Evolutionary conservation across 495 filamentous ascomycete species (phyloP), one percentile per base, ranked within the genome.

Genomic region (Cenococcum geophilum): DNA sequence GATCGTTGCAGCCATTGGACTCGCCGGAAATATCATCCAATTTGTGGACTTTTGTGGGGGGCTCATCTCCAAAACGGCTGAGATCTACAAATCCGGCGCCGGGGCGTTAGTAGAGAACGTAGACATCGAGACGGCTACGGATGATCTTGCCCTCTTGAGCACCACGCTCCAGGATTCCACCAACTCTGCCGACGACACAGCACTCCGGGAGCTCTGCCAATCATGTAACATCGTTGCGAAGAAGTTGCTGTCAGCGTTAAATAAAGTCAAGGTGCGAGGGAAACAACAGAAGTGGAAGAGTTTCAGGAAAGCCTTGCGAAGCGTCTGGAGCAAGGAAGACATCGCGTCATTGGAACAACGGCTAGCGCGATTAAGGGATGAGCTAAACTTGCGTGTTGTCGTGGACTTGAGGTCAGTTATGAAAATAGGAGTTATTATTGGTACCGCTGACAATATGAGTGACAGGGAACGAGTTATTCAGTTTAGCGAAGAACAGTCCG

Each of bases 281-380:
- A 43, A 52, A 25, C 8, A 58, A 40, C 27, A 27, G 12, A 63
- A 40, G 52, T 60, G 61, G 61, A 52, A 59, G 47, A 60, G 56
- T 32, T 32, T 63, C 20, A 40, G 61, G 55, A 60, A 42, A 42
- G 55, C 57, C 20, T 11, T 63, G 21, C 40, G n/a, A 35, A 63
- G 55, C 20, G 56, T 63, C 16, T 63, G 61, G 61, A 55, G 42
- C 47, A 61, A 57, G 23, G 52, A 65, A 23, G 16, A 62, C n/a
- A 62, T 65, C 34, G 8, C 9, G 20, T 37, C 18, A 45, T 47
- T 63, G 48, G 61, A 63, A 52, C 27, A 45, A 54, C 55, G 55
- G 47, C 47, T 63, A 14, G 61, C 61, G 18, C 45, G 22, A 55
- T 63, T 63, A 21, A 55, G 52, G 22, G 52, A 55, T 55, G 52